phyloP scores from a whole-genome alignment of 495 filamentous ascomycete genomes.

The Penicillium flavigenum region DNA sequence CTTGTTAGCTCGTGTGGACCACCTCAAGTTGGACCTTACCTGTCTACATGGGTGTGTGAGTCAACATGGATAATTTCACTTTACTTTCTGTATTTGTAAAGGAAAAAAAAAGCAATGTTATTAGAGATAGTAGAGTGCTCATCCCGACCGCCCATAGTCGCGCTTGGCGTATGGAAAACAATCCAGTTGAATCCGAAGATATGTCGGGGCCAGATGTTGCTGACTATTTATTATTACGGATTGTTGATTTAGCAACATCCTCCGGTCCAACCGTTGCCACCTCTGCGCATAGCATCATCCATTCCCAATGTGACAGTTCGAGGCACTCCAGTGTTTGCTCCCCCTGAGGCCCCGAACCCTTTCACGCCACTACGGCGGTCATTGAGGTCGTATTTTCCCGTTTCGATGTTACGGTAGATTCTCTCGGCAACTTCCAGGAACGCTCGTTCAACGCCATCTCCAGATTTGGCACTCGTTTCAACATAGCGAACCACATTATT shows the following conservation, averaged over 20 bases:
- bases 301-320: conserved; percentile 58
- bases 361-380: conserved; percentile 94
- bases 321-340: conserved; percentile 37
- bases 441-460: conserved; percentile 87
- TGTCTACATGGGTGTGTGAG: conserved; percentile 4
- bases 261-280: conserved; percentile 43
- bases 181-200: not conserved
- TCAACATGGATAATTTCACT: conserved; percentile 2
- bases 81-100: not conserved
- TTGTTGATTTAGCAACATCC: conserved; percentile 45
- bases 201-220: not conserved
- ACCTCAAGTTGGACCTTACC: not conserved
- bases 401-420: conserved; percentile 93
- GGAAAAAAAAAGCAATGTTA: not conserved
- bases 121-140: not conserved
- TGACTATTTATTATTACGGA: conserved; percentile 2
- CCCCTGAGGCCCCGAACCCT: conserved; percentile 58
- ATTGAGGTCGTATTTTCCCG: conserved; percentile 89
- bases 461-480: conserved; percentile 93
- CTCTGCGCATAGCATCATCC: conserved; percentile 54
- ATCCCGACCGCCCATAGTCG: not conserved
- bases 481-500: conserved; percentile 88
- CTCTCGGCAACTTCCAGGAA: conserved; percentile 90
- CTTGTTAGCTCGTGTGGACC: not conserved
- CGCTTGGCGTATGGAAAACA: not conserved